Percentiles rank a stretch among this genome's conserved stretches.
These are phyloP conservation scores for Diaporthe citri DNA, from an alignment of 2,329 filamentous ascomycete species.

Conservation along the genomic window DNA sequence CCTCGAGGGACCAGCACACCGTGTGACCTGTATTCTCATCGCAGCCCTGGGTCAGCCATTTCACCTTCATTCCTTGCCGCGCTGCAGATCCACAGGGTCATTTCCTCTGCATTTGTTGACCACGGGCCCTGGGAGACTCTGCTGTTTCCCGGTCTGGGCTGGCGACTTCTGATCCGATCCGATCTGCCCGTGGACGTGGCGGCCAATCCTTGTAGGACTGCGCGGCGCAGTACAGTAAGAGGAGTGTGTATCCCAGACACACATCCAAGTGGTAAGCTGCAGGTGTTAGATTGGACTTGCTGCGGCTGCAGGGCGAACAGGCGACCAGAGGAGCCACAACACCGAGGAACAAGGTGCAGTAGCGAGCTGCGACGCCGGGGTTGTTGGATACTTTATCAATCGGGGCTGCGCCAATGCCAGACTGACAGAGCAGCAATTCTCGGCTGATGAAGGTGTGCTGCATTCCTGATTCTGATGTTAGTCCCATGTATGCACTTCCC, in stretches of 20 bases:
- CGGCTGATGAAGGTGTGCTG: slow-evolving; percentile 29
- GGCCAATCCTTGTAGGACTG: slow-evolving; percentile 22
- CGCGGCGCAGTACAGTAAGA: neutral
- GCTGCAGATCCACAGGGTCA: slow-evolving; percentile 25
- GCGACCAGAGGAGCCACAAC: slow-evolving; percentile 16
- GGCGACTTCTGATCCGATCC: slow-evolving; percentile 22
- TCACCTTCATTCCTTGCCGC: slow-evolving; percentile 28
- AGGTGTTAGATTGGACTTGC: slow-evolving; percentile 31
- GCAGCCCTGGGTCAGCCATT: slow-evolving; percentile 24
- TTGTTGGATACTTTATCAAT: slow-evolving; percentile 24
- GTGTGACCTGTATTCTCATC: slow-evolving; percentile 16
- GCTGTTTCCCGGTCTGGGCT: neutral
- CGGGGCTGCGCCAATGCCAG: slow-evolving; percentile 23
- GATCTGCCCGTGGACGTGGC: slow-evolving; percentile 17
- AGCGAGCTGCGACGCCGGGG: slow-evolving; percentile 22
- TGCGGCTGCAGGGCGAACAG: slow-evolving; percentile 24
- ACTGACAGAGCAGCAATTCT: slow-evolving; percentile 8
- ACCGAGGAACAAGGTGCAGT: slow-evolving; percentile 5
- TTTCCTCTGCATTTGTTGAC: slow-evolving; percentile 30
- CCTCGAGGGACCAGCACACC: neutral
- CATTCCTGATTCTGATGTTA: slow-evolving; percentile 29
- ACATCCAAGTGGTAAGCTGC: slow-evolving; percentile 25
- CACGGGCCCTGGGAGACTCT: slow-evolving; percentile 1
- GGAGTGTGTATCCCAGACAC: neutral
- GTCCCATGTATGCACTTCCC: slow-evolving; percentile 22